Base-by-base conservation (phyloP, 2,329 filamentous ascomycete species). In the Cladosporium phlei region DNA sequence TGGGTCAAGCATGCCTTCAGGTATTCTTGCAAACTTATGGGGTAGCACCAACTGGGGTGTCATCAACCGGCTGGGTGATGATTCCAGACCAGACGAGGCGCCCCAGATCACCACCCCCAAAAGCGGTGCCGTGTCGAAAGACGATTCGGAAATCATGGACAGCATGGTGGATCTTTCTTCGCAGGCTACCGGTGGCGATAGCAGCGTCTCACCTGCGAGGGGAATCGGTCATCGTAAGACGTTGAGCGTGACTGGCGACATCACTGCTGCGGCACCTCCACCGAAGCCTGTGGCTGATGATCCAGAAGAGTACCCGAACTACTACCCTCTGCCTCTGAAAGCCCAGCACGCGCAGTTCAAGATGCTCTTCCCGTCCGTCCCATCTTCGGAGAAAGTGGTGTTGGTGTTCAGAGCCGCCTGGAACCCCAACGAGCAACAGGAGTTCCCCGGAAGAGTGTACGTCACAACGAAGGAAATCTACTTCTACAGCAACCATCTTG, bases 401-500 rank as follows among this genome's bases (percentile, higher is more conserved):
- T 75, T 97, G 39, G 93, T 98, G 2, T 97, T 97, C 69, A 81
- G 90, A 35, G 91, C 90, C 12, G 88, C 88, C 0, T 98, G 93
- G 88, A 85, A 81, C 58, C 80, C 82, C 1, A 85, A 82, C 55
- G 82, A 86, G 45, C 78, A 82, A 55, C 83, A 86, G 65, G 83
- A 86, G 51, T 88, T 97, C 50, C 83, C 84, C 7, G 84, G 93
- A 1, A 81, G 93, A 44, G 82, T 95, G 19, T 98, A 94, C 64
- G 83, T 95, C 50, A 97, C 91, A 1, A 77, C 84, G 0, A 82
- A 85, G 52, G 86, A 90, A 54, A 82, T 98, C 64, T 97, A 95
- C 66, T 97, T 98, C 62, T 98, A 96, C 68, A 94, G 90, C 58
- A 86, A 97, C 60, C 87, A 96, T 61, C 82, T 96, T 64, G 93